A percentile compares a stretch with the other conserved stretches of the same genome.
Conservation (phyloP, 257 asterid genomes). For the Nicotiana obtusifolia region DNA sequence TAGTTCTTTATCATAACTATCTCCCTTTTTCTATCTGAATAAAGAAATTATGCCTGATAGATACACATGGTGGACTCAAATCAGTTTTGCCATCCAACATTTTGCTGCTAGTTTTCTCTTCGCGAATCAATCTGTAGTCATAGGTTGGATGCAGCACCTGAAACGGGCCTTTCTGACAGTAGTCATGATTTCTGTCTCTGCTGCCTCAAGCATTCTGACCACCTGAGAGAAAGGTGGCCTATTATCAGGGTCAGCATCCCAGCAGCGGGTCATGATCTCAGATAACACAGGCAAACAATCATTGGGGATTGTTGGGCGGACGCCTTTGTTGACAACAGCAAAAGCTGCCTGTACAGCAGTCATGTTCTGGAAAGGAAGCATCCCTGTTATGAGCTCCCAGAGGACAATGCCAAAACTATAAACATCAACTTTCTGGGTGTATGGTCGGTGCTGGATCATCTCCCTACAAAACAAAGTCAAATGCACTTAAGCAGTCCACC, state of each 20-base stretch:
- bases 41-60: constrained; percentile 47
- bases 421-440: constrained; percentile 93
- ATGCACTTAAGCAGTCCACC: constrained; percentile 2
- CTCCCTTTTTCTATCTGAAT: constrained; percentile 43
- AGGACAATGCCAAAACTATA: constrained; percentile 96
- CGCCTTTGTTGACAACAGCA: constrained; percentile 94
- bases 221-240: constrained; percentile 79
- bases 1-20: constrained; percentile 34
- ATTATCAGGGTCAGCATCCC: constrained; percentile 81
- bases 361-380: constrained; percentile 95
- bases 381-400: constrained; percentile 95
- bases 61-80: constrained; percentile 36
- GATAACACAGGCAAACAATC: constrained; percentile 73
- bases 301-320: constrained; percentile 69
- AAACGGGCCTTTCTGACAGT: constrained; percentile 88
- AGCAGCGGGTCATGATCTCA: constrained; percentile 88
- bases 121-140: constrained; percentile 55
- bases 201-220: constrained; percentile 81
- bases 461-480: constrained; percentile 53
- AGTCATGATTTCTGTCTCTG: constrained; percentile 80
- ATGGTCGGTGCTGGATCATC: constrained; percentile 98
- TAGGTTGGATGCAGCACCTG: constrained; percentile 90
- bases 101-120: constrained; percentile 12
- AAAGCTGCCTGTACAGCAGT: constrained; percentile 97
- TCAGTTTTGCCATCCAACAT: constrained; percentile 13